phyloP scores from a whole-genome alignment of 2,329 filamentous ascomycete species.

The Diplocarpon mali region DNA sequence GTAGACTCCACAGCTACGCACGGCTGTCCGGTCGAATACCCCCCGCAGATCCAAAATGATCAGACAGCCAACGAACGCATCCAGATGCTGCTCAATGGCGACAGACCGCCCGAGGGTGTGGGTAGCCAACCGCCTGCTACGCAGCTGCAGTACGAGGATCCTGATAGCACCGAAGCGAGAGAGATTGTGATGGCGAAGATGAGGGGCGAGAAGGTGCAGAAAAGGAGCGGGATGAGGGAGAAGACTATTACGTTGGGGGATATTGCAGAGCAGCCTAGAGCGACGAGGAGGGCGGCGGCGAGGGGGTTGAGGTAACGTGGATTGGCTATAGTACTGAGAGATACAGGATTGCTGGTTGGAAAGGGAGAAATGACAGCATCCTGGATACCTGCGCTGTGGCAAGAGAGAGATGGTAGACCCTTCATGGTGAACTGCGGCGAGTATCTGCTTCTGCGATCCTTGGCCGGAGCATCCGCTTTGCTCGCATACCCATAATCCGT shows the following conservation, averaged over 20 bases:
- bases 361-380: too few relatives aligned
- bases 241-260: slow-evolving; percentile 8
- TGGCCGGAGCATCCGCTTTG: too few relatives aligned
- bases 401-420: too few relatives aligned
- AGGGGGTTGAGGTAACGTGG: background rate
- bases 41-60: slow-evolving; percentile 5
- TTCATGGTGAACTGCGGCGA: too few relatives aligned
- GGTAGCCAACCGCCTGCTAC: slow-evolving; percentile 21
- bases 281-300: slow-evolving; percentile 4
- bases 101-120: slow-evolving; percentile 7
- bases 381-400: too few relatives aligned
- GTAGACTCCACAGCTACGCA: slow-evolving; percentile 30
- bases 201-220: slow-evolving; percentile 22
- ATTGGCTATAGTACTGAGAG: too few relatives aligned
- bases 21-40: slow-evolving; percentile 21
- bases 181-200: slow-evolving; percentile 24
- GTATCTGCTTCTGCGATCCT: too few relatives aligned
- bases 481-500: too few relatives aligned
- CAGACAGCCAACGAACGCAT: slow-evolving; percentile 16
- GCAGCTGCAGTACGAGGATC: slow-evolving; percentile 26
- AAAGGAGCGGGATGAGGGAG: slow-evolving; percentile 14
- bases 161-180: slow-evolving; percentile 21
- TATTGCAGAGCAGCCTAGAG: slow-evolving; percentile 1
- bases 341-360: too few relatives aligned
- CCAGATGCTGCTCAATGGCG: slow-evolving; percentile 18